These are phyloP conservation scores for Hortaea werneckii DNA, from an alignment of 2,329 filamentous ascomycete species.

Conservation along the genomic window DNA sequence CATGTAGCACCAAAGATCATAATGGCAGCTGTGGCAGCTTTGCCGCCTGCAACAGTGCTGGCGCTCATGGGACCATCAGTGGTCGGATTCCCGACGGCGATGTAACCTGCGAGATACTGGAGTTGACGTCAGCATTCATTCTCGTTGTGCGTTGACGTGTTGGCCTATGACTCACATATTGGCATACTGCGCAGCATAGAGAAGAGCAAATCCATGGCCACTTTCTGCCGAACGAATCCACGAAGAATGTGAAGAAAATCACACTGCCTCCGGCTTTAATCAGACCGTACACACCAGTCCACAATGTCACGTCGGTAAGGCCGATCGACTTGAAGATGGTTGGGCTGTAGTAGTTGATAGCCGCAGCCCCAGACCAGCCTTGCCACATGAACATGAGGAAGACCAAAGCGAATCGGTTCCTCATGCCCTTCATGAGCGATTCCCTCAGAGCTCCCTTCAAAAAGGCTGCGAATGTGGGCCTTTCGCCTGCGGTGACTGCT, in stretches of 20 bases:
- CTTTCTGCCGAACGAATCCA: constrained; percentile 28
- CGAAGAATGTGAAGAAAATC: constrained; percentile 29
- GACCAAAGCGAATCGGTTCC: constrained; percentile 31
- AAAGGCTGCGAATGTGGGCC: constrained; percentile 20
- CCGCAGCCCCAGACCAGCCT: constrained; percentile 23
- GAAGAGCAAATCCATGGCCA: constrained; percentile 30
- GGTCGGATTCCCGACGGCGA: constrained; percentile 25
- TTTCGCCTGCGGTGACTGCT: constrained; percentile 17
- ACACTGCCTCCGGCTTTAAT: constrained; percentile 28
- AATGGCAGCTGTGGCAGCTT: constrained; percentile 30
- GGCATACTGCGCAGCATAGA: constrained; percentile 26
- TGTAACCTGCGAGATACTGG: constrained; percentile 26
- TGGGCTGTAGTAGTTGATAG: constrained; percentile 29
- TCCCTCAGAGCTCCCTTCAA: constrained; percentile 25
- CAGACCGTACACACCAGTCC: constrained; percentile 29
- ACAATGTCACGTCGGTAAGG: constrained; percentile 25
- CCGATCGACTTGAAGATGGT: constrained; percentile 29
- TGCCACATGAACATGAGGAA: constrained; percentile 34
- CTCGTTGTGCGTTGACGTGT: too few species aligned
- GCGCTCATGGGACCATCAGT: constrained; percentile 20
- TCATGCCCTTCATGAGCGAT: constrained; percentile 26
- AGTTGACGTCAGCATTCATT: too few species aligned
- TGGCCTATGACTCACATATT: constrained; percentile 13
- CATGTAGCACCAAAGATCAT: constrained; percentile 32
- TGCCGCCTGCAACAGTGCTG: constrained; percentile 27